Evolutionary conservation across 2,329 filamentous ascomycete species (phyloP).

Genomic region (Xylaria sp.): DNA sequence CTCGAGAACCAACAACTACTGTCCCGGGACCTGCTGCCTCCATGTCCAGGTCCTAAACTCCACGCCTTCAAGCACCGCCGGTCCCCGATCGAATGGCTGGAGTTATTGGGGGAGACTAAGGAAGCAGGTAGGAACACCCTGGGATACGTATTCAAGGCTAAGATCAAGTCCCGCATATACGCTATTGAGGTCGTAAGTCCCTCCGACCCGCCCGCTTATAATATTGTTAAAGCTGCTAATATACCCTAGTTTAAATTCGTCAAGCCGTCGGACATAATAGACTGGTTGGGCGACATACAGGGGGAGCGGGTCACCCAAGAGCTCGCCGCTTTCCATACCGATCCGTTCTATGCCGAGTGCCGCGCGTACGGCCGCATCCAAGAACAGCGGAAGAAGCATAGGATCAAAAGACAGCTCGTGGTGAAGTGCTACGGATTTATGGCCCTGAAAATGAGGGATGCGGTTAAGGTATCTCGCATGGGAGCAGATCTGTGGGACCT

Average conservation of each 20-base stretch:
- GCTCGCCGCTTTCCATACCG: slow-evolving; percentile 11
- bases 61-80: neutral
- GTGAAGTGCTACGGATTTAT: slow-evolving; percentile 10
- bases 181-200: too few species aligned
- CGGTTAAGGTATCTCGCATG: neutral
- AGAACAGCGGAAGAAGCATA: too few species aligned
- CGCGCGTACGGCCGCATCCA: slow-evolving; percentile 18
- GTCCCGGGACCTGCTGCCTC: neutral
- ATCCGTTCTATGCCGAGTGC: slow-evolving; percentile 20
- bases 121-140: too few species aligned
- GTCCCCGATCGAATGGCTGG: neutral
- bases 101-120: too few species aligned
- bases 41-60: slow-evolving; percentile 4
- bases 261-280: neutral
- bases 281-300: slow-evolving; percentile 1
- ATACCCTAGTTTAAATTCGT: slow-evolving; percentile 18
- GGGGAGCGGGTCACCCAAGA: slow-evolving; percentile 6
- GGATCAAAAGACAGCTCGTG: too few species aligned
- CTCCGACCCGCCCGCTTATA: too few species aligned
- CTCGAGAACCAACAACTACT: neutral
- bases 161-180: too few species aligned
- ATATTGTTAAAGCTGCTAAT: neutral
- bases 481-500: slow-evolving; percentile 19
- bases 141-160: too few species aligned
- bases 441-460: slow-evolving; percentile 8